Conservation (phyloP, 768 basidiomycete genomes). For the Termitomyces sp. region DNA sequence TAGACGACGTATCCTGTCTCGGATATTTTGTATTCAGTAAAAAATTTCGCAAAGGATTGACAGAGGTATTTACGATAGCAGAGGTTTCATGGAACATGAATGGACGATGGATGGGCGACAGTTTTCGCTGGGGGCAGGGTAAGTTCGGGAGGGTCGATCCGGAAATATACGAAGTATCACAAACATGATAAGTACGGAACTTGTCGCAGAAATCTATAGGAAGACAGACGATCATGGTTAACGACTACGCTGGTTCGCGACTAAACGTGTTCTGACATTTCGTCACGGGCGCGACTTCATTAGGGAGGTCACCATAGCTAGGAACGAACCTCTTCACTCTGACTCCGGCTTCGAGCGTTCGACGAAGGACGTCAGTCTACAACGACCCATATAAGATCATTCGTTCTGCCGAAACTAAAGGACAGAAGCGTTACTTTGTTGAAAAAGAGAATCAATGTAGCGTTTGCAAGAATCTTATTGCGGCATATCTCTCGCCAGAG, state of each 20-base stretch:
- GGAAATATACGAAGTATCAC: constrained; percentile 12
- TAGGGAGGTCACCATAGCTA: constrained; percentile 51
- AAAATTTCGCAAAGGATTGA: not conserved
- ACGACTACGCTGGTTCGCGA: not conserved
- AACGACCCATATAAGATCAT: no score
- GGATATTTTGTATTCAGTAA: not conserved
- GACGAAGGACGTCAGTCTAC: constrained; percentile 45
- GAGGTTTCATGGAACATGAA: constrained; percentile 70
- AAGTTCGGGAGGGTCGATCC: no score
- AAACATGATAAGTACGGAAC: constrained; percentile 56
- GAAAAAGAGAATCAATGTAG: constrained; percentile 58
- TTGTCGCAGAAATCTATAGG: constrained; percentile 62
- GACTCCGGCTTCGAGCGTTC: constrained; percentile 51
- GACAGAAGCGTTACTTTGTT: constrained; percentile 48
- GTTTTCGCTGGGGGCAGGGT: constrained; percentile 34
- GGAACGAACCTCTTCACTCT: constrained; percentile 55
- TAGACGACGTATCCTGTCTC: constrained; percentile 34
- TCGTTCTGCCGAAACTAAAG: no score
- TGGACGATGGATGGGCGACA: constrained; percentile 49
- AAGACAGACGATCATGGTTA: not conserved
- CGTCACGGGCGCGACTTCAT: constrained; percentile 53
- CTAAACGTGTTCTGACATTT: constrained; percentile 38
- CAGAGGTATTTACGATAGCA: constrained; percentile 47
- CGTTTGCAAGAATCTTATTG: constrained; percentile 29
- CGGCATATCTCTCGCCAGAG: constrained; percentile 69